These are phyloP conservation scores for Penicillium longicatenatum DNA, from an alignment of 495 filamentous ascomycete genomes.

Conservation along the genomic window DNA sequence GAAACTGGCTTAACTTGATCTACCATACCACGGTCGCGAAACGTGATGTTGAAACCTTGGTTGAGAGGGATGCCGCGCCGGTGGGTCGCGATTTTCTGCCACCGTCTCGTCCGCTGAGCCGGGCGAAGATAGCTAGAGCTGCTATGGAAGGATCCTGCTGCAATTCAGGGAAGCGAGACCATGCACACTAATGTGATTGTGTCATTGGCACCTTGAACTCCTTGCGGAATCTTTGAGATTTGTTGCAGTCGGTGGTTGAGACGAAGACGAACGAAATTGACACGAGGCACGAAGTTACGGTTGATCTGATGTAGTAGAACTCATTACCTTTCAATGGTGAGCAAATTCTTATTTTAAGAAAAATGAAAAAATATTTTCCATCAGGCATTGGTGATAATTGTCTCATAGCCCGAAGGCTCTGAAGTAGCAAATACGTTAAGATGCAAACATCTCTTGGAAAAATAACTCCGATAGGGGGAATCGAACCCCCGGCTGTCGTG, in stretches of 20 bases:
- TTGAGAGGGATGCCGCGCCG: constrained; percentile 5
- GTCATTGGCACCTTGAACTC: neutral
- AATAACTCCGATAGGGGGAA: constrained; percentile 40
- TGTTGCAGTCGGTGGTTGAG: neutral
- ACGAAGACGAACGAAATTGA: neutral
- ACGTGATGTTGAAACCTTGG: constrained; percentile 10
- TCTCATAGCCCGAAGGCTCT: neutral
- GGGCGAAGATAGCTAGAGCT: constrained; percentile 25
- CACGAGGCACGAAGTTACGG: neutral
- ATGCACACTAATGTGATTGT: constrained; percentile 1
- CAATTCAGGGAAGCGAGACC: constrained; percentile 13
- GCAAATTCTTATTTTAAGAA: neutral
- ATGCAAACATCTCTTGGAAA: neutral
- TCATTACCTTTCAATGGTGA: neutral
- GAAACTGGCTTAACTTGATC: constrained; percentile 30
- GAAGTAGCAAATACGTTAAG: constrained; percentile 1
- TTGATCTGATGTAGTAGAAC: too few species aligned
- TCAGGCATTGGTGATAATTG: constrained; percentile 1
- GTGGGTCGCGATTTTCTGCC: constrained; percentile 14
- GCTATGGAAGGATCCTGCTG: constrained; percentile 30
- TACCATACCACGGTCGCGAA: constrained; percentile 21
- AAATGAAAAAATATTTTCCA: neutral
- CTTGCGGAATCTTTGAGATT: neutral
- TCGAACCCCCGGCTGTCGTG: constrained; percentile 45
- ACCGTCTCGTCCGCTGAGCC: constrained; percentile 15